Evolutionary conservation across 2,329 filamentous ascomycete genomes (phyloP), one percentile per base, ranked within the genome.

Genomic region (Myrmaecium sp.): DNA sequence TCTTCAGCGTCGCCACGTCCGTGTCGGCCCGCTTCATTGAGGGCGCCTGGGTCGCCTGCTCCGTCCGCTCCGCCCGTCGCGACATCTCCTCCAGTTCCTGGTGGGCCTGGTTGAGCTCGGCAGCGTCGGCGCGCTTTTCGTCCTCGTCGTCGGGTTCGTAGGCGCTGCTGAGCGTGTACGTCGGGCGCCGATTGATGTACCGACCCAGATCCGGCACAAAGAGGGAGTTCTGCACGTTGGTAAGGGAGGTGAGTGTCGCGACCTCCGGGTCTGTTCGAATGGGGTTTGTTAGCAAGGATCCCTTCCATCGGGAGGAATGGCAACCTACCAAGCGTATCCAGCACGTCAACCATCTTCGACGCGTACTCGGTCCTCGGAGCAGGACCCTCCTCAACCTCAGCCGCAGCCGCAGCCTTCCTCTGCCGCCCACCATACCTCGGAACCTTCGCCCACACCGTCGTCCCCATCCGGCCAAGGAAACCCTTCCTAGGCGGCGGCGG

Each of bases 191-290:
- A 42, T 91, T 89, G 26, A 91, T 39, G 39, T 70, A 71, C 31
- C 62, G 58, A 21, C 81, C 81, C n/a, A 91, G 59, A 36, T 83
- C 74, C 0, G 82, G 82, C 2, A 91, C 58, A 50, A 91, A 91
- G 6, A 92, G 67, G 0, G 81, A 89, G 46, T 92, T 92, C 42
- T 91, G 81, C 12, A 92, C 74, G 41, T 92, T 92, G 22, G 79
- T 91, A 6, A 91, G 64, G 9, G 80, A 86, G 0, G 79, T 81
- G 3, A 92, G 57, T 0, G 81, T 81, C 18, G 79, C 71, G 3
- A 92, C 73, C 53, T 91, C 79, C 21, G 81, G 80, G 40, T 91
- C 81, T 83, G 36, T 5, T 31, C 5, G 17, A 21, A 14, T 17
- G 12, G 5, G 14, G 20, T 32, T 27, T 27, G 26, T 18, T 15